A percentile compares a stretch with the other conserved stretches of the same genome.
phyloP scores from a whole-genome alignment of 306 rosid genomes.

The Begonia masoniana region DNA sequence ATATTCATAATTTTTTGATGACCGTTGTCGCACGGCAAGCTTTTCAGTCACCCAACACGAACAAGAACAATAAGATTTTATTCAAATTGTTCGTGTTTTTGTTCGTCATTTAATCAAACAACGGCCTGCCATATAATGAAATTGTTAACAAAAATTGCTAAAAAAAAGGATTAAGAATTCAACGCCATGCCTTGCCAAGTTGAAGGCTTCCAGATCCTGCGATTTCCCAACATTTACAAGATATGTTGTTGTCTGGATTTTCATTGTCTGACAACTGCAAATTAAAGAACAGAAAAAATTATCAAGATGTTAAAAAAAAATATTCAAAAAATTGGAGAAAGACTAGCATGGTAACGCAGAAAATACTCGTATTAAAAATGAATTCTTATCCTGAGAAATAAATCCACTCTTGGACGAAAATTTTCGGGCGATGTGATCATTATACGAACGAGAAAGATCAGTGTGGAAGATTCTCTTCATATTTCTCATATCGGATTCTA shows the following conservation, averaged over 20 bases:
- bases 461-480: slow-evolving; percentile 5
- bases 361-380: slow-evolving; percentile 24
- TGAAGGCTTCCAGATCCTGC: slow-evolving; percentile 21
- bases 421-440: slow-evolving; percentile 17
- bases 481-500: slow-evolving; percentile 8
- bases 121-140: too few relatives aligned
- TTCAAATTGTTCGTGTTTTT: too few relatives aligned
- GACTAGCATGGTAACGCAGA: not conserved
- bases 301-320: not conserved
- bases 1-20: too few relatives aligned
- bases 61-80: not conserved
- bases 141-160: not conserved
- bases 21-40: too few relatives aligned
- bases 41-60: too few relatives aligned
- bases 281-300: not conserved
- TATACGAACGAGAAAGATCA: slow-evolving; percentile 15
- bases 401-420: slow-evolving; percentile 15
- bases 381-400: slow-evolving; percentile 28
- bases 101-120: too few relatives aligned
- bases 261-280: slow-evolving; percentile 18
- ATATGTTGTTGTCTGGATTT: slow-evolving; percentile 15
- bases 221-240: slow-evolving; percentile 24
- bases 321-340: not conserved
- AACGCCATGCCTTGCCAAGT: slow-evolving; percentile 21
- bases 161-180: not conserved